Base-by-base conservation (phyloP, 2,329 filamentous ascomycete genomes). In the Alternaria ventricosa region DNA sequence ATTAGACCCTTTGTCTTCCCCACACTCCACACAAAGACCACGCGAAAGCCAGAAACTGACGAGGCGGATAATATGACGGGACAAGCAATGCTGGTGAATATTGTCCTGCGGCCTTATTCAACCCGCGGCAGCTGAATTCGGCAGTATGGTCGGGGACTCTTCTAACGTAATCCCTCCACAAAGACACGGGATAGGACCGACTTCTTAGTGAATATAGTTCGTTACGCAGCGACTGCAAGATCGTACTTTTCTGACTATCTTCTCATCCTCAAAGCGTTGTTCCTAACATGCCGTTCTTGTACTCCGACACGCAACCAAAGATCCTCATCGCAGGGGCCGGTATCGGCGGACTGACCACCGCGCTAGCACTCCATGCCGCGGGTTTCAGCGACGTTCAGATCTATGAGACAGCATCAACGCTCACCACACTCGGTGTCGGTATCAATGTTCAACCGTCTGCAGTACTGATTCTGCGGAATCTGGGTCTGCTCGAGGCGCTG, bases 261-360 rank as follows among this genome's bases (percentile, higher is more conserved):
- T 45, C 55, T 20, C 12, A 18, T 47, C 18, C 10, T 25, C n/a
- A 23, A 20, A 11, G n/a, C 18, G 15, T n/a, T 12, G n/a, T 18
- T 22, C 13, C 9, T 18, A 44, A 20, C 23, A 45, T 65, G 56
- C 62, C 43, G 13, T 75, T 75, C 68, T 66, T 72, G 11, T 69
- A 65, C 30, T 60, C 73, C 18, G 63, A 61, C 45, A 50, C 61
- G 9, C 71, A 75, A 33, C 72, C 73, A 12, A 75, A 70, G 49
- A 73, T 76, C 41, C 55, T 74, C 46, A 73, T 76, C 43, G 71
- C 65, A 28, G 74, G 74, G 18, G 71, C 72, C 89, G 90, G 92
- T 65, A 94, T 95, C 89, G 92, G 91, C 57, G 92, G 92, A 33
- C 82, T 94, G 36, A 87, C 90, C 60, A 86, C 84, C 41, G 91